phyloP scores from a whole-genome alignment of 2,329 filamentous ascomycete genomes.

The Hypoxylon sp. region DNA sequence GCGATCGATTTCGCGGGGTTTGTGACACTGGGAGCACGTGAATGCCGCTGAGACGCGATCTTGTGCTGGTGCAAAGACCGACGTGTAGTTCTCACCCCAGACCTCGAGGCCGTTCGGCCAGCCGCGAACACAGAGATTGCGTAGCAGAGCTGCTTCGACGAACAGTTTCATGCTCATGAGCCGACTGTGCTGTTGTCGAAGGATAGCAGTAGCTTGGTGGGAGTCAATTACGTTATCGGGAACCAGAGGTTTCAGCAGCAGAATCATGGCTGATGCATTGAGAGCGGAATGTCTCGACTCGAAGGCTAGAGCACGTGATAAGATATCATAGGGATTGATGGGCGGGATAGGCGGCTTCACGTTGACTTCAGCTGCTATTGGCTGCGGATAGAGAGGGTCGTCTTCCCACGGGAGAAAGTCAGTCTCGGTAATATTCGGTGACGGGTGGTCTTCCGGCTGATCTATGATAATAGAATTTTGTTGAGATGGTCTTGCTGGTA shows the following conservation, averaged over 20 bases:
- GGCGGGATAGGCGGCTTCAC: constrained; percentile 54
- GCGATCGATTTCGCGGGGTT: constrained; percentile 69
- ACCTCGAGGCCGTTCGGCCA: constrained; percentile 67
- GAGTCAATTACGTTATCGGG: constrained; percentile 69
- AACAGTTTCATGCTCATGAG: constrained; percentile 73
- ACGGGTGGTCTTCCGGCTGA: constrained; percentile 58
- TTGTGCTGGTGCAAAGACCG: constrained; percentile 69
- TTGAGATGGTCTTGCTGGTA: constrained; percentile 35
- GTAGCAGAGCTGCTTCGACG: constrained; percentile 71
- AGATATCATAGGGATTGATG: constrained; percentile 69
- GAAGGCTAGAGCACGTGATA: constrained; percentile 69
- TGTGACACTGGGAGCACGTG: constrained; percentile 70
- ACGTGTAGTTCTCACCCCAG: constrained; percentile 70
- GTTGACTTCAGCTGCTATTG: constrained; percentile 49
- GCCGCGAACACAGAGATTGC: constrained; percentile 72
- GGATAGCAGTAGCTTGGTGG: constrained; percentile 69
- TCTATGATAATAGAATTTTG: constrained; percentile 28
- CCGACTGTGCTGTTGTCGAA: constrained; percentile 72
- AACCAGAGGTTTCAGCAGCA: constrained; percentile 72
- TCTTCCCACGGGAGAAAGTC: constrained; percentile 73
- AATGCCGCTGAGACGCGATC: constrained; percentile 69
- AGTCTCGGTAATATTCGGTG: constrained; percentile 65
- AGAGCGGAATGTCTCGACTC: constrained; percentile 70
- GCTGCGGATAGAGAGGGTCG: constrained; percentile 70
- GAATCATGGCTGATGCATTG: constrained; percentile 72